Percentiles rank a stretch among this genome's conserved stretches.
phyloP scores from a whole-genome alignment of 1,284 basidiomycete genomes.

The Leucoagaricus sp. region DNA sequence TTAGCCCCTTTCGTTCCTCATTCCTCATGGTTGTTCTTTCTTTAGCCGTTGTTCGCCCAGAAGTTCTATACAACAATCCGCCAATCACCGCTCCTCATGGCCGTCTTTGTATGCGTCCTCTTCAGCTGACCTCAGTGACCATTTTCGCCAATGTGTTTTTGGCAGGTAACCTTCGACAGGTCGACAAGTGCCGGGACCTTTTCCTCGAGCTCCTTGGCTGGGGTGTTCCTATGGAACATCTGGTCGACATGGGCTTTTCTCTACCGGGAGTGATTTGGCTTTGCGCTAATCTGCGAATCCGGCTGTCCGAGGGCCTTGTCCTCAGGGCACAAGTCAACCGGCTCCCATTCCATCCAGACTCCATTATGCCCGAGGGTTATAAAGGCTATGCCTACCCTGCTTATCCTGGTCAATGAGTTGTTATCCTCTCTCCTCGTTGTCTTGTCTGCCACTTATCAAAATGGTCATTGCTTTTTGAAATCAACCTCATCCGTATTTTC shows the following conservation, averaged over 20 bases:
- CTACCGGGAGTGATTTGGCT: constrained; percentile 36
- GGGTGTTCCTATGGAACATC: constrained; percentile 44
- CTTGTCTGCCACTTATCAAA: neutral
- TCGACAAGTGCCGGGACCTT: constrained; percentile 39
- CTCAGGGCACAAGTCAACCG: neutral
- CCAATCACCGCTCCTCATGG: neutral
- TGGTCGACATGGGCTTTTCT: constrained; percentile 43
- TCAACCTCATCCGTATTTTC: no score
- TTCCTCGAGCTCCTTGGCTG: constrained; percentile 47
- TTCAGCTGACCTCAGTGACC: no score
- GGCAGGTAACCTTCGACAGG: constrained; percentile 26
- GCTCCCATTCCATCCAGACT: neutral
- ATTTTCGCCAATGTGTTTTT: neutral
- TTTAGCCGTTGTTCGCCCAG: neutral
- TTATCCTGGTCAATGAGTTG: neutral
- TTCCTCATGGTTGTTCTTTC: neutral
- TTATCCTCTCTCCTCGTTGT: neutral
- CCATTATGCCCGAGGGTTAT: constrained; percentile 1
- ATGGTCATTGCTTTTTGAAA: no score
- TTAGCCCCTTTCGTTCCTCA: neutral
- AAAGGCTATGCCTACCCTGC: neutral
- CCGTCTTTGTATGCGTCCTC: neutral
- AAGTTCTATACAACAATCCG: neutral
- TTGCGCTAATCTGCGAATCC: constrained; percentile 41
- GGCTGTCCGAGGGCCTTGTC: constrained; percentile 28